Evolutionary conservation across 768 basidiomycete species (phyloP).

Genomic region (Leccinum arenicola): DNA sequence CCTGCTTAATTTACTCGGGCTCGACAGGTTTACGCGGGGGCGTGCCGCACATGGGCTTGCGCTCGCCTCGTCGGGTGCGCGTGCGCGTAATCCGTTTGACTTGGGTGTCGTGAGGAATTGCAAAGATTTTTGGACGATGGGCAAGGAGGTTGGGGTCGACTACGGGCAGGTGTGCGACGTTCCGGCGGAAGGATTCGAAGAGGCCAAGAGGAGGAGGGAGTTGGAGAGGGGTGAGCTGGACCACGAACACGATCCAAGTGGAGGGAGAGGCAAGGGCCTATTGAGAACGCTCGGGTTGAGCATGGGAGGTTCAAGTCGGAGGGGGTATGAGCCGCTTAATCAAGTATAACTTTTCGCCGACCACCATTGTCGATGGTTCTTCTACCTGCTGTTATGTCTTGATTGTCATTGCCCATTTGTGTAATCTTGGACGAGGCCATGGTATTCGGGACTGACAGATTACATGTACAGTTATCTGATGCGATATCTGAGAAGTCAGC

Average conservation of each 20-base stretch:
- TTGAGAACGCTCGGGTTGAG: conserved; percentile 33
- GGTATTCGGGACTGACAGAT: not conserved
- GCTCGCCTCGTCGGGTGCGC: conserved; percentile 49
- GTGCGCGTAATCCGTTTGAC: conserved; percentile 90
- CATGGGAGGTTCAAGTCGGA: conserved; percentile 36
- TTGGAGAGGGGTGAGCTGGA: conserved; percentile 41
- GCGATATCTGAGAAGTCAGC: too few species aligned
- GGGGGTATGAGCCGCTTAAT: conserved; percentile 34
- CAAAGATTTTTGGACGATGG: conserved; percentile 91
- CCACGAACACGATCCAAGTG: conserved; percentile 48
- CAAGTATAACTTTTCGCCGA: conserved; percentile 20
- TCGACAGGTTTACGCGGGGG: conserved; percentile 93
- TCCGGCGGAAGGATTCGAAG: conserved; percentile 78
- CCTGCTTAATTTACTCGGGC: conserved; percentile 86
- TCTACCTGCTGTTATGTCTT: not conserved
- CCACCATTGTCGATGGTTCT: not conserved
- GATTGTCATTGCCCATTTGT: not conserved
- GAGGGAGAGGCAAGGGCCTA: conserved; percentile 37
- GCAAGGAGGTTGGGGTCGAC: conserved; percentile 82
- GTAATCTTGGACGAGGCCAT: not conserved
- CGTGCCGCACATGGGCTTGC: conserved; percentile 85
- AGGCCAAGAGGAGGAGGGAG: conserved; percentile 61
- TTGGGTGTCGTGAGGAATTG: conserved; percentile 76
- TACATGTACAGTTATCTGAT: too few species aligned
- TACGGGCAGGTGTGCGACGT: conserved; percentile 90